Evolutionary conservation across 345 rosid genomes (phyloP), one percentile per base, ranked within the genome.

Genomic region (Boechera stricta): DNA sequence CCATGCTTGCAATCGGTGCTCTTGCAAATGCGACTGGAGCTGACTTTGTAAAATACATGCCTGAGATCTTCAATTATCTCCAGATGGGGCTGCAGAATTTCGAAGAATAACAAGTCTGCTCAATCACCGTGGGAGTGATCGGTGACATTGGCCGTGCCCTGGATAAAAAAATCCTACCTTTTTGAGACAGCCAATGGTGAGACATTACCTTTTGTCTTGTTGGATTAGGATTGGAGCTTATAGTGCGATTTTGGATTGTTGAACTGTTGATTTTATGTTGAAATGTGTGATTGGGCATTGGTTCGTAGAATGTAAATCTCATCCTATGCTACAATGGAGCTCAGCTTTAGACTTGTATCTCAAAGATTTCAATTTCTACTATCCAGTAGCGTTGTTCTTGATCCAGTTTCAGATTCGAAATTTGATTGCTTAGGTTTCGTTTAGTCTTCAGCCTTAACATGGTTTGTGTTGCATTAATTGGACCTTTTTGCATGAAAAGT

Each of bases 1-100:
- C 97, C 49, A 95, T 95, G 99, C 98, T 92, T 41, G 99, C 99
- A 33, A 89, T 95, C 6, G 99, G 99, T 71, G 90, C 98, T 7
- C 90, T 95, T 57, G 99, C 99, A 56, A 88, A 92, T 79, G 97
- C 97, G 1, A 84, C 88, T 71, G 98, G 98, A 58, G 45, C 91
- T 10, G 91, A 86, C 65, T 94, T 94, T 68, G 83, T 71, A 35
- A 94, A 87, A 74, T 94, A 94, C 75, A 88, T 94, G 91, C 75
- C 87, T 1, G 92, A 89, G 78, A 82, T 94, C 62, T 89, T 77
- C 82, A 90, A 89, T 77, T 89, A 89, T 71, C 74, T 94, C 63
- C 92, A 94, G 83, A 89, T 87, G 88, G 97, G 98, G 6, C 80
- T 95, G 78, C 94, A 91, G 85, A 92, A 92, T 73, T 92, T 84